Conservation (phyloP, 768 basidiomycete species). For the Heimioporus sp. region DNA sequence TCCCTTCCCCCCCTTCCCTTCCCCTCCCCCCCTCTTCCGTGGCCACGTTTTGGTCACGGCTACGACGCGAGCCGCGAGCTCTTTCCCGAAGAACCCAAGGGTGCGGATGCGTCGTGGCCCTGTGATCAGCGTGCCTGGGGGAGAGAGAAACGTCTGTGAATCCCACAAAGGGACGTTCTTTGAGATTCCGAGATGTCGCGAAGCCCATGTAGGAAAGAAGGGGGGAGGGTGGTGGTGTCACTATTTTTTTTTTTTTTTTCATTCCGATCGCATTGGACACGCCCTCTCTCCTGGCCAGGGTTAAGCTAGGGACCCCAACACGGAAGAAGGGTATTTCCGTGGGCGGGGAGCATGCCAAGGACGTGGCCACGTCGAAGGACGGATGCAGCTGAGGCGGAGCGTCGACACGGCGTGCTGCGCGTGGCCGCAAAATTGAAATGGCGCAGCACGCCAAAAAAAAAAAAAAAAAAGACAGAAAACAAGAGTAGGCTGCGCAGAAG, state of each 20-base stretch:
- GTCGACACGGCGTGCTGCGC: neutral
- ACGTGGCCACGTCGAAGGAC: too few species aligned
- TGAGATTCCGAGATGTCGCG: neutral
- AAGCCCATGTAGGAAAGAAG: neutral
- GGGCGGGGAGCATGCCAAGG: neutral
- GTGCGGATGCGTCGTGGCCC: too few species aligned
- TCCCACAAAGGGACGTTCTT: neutral
- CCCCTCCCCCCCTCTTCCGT: too few species aligned
- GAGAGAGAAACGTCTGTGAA: neutral
- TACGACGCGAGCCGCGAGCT: neutral
- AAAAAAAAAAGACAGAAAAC: too few species aligned
- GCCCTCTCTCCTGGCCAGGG: neutral
- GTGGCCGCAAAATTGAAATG: neutral
- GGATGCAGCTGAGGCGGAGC: too few species aligned
- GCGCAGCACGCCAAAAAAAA: too few species aligned
- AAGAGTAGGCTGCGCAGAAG: neutral
- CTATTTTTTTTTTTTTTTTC: too few species aligned
- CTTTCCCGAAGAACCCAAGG: neutral
- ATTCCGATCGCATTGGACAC: too few species aligned
- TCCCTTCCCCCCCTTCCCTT: too few species aligned
- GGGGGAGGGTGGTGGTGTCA: too few species aligned
- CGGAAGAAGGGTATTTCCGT: neutral
- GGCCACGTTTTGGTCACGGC: neutral
- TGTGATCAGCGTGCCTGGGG: too few species aligned
- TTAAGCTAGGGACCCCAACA: neutral